Evolutionary conservation across 257 asterid species (phyloP).

Genomic region (Jasminum sambac): DNA sequence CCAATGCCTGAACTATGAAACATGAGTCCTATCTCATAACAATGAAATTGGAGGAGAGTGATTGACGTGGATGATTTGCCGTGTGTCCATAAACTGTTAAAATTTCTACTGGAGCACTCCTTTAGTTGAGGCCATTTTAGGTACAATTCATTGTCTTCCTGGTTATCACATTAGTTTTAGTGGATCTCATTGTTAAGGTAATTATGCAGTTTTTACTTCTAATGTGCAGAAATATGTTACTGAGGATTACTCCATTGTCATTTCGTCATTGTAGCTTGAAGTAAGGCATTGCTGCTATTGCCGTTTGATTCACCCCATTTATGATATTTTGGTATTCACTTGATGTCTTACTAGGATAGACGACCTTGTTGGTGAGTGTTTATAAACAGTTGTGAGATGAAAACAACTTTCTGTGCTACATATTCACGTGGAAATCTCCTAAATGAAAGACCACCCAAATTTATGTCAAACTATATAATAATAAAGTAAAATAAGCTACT

Average conservation of each 20-base stretch:
- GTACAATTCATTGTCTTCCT: not conserved
- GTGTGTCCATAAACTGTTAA: not conserved
- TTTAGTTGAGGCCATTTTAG: not conserved
- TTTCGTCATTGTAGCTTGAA: not conserved
- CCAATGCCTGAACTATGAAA: not conserved
- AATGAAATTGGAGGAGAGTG: not conserved
- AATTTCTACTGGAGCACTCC: not conserved
- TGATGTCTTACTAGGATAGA: not conserved
- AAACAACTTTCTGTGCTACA: no score
- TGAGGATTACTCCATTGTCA: not conserved
- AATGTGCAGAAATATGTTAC: not conserved
- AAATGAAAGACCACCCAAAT: no score
- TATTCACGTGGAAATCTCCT: no score
- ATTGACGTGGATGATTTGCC: not conserved
- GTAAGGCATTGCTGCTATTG: not conserved
- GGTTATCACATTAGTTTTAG: not conserved
- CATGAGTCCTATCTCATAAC: not conserved
- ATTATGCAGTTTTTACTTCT: not conserved
- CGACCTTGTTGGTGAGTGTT: not conserved
- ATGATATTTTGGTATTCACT: not conserved
- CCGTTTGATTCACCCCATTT: not conserved
- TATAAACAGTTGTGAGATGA: no score
- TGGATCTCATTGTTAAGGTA: not conserved
- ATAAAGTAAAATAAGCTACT: no score
- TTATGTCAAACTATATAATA: no score